Base-by-base conservation (phyloP, 2,329 filamentous ascomycete genomes). In the Pyrenophora tritici-repentis region DNA sequence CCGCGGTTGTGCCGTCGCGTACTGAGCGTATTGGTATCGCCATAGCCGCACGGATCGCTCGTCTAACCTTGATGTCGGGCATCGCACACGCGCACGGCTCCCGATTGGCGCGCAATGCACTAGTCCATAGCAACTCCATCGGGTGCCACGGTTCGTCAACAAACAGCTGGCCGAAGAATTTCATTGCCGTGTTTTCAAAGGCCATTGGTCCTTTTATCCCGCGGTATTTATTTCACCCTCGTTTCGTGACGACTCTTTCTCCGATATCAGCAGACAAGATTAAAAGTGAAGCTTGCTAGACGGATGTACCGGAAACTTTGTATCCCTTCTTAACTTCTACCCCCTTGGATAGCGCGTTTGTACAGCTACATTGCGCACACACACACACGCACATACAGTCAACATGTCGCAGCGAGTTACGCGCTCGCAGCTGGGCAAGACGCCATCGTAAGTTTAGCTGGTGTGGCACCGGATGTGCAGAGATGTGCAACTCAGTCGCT, bases 341-440 rank as follows among this genome's bases (percentile, higher is more conserved):
- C 49, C 57, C 59, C 46, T 58, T 54, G 53, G 58, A 53, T 33
- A 40, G 33, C 52, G 56, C 58, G 33, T 55, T 50, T 47, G 52
- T 55, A 56, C 55, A 45, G 22, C 47, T 41, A 46, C 47, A 14
- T 12, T 10, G 40, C 42, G 48, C 42, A 39, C 48, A 34, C 49
- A 45, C 43, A 42, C 56, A 58, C 43, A 42, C 56, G 57, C 50
- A 20, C 18, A 20, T 20, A 20, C 18, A 20, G 3, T 5, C 18
- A 20, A 5, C 59, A 75, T 75, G 72, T 67, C 70, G 32, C 59
- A 68, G 62, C 65, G 72, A 59, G 68, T 78, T 50, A 81, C 78
- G 49, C 73, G 78, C 29, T 78, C 75, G 42, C 74, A 77, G 68
- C 76, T 77, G 29, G 78, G 78, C 55, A 78, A 76, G 63, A 79